Evolutionary conservation across 768 basidiomycete genomes (phyloP).

Genomic region (Boletus barrowsii): DNA sequence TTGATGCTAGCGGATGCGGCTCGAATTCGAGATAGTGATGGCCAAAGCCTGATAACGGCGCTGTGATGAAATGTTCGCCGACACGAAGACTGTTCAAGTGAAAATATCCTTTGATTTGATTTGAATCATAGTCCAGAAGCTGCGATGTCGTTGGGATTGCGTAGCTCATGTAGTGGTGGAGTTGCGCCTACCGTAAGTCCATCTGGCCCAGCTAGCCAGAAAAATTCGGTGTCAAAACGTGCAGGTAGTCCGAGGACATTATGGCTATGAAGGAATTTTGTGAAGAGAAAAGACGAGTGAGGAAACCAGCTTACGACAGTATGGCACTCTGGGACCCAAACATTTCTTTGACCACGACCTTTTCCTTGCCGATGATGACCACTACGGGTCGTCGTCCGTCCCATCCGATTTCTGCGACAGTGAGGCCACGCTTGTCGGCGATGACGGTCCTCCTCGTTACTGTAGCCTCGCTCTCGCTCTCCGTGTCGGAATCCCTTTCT

Average conservation of each 20-base stretch:
- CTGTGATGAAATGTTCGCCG: conserved; percentile 41
- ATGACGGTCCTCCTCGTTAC: conserved; percentile 43
- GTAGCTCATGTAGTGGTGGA: neutral
- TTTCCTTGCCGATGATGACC: conserved; percentile 49
- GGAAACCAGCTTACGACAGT: conserved; percentile 43
- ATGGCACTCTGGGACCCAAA: conserved; percentile 55
- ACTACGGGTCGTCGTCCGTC: conserved; percentile 48
- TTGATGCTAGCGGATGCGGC: conserved; percentile 45
- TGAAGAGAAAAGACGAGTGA: neutral
- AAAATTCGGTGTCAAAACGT: conserved; percentile 58
- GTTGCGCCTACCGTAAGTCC: conserved; percentile 45
- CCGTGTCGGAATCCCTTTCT: conserved; percentile 29
- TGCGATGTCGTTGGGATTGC: conserved; percentile 20
- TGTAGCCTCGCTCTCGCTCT: conserved; percentile 23
- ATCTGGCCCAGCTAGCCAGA: conserved; percentile 57
- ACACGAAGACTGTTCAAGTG: conserved; percentile 49
- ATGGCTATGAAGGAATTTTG: conserved; percentile 35
- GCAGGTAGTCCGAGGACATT: conserved; percentile 59
- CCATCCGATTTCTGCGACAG: conserved; percentile 51
- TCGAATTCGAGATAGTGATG: conserved; percentile 58
- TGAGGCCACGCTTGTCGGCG: conserved; percentile 38
- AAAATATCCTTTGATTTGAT: conserved; percentile 48
- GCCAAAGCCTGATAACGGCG: conserved; percentile 53
- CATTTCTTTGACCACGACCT: conserved; percentile 49
- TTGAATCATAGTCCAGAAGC: conserved; percentile 53